A percentile compares a stretch with the other conserved stretches of the same genome.
Evolutionary conservation across 1,139 yeast species (phyloP).

Genomic region (Yamadazyma songkhlaensis): DNA sequence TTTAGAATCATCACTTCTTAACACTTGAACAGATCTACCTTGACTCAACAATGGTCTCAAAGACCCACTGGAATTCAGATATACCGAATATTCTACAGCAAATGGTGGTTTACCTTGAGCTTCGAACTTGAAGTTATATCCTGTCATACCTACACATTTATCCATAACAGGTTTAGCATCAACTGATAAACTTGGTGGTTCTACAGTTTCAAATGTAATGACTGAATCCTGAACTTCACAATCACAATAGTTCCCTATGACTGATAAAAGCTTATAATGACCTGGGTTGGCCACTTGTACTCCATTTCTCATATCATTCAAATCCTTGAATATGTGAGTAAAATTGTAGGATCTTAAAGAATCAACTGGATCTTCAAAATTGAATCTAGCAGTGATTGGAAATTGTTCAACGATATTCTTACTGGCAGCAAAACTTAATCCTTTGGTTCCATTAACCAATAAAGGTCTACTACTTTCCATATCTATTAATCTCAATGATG

Average conservation of each 20-base stretch:
- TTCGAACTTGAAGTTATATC: slow-evolving; percentile 65
- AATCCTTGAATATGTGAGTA: slow-evolving; percentile 34
- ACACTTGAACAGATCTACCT: slow-evolving; percentile 26
- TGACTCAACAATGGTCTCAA: slow-evolving; percentile 30
- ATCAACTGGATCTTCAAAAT: slow-evolving; percentile 26
- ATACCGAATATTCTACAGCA: slow-evolving; percentile 59
- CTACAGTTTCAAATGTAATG: slow-evolving; percentile 24
- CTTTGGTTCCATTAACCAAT: slow-evolving; percentile 37
- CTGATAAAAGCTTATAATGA: slow-evolving; percentile 49
- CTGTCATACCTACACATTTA: slow-evolving; percentile 90
- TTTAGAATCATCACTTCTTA: slow-evolving; percentile 20
- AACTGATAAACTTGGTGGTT: slow-evolving; percentile 52
- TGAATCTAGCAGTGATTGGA: slow-evolving; percentile 48
- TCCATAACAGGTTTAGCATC: slow-evolving; percentile 65
- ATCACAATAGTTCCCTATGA: slow-evolving; percentile 59
- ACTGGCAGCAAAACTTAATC: slow-evolving; percentile 23
- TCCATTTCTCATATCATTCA: slow-evolving; percentile 27
- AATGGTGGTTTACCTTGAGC: slow-evolving; percentile 84
- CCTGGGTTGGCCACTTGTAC: slow-evolving; percentile 59
- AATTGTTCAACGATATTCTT: slow-evolving; percentile 25
- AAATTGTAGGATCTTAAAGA: slow-evolving; percentile 24
- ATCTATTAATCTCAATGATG: slow-evolving; percentile 41
- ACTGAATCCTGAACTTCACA: slow-evolving; percentile 47
- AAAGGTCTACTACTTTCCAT: slow-evolving; percentile 39
- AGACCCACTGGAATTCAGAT: slow-evolving; percentile 34